Conservation (phyloP, 2,329 filamentous ascomycete species). For the Fusarium sublunatum region DNA sequence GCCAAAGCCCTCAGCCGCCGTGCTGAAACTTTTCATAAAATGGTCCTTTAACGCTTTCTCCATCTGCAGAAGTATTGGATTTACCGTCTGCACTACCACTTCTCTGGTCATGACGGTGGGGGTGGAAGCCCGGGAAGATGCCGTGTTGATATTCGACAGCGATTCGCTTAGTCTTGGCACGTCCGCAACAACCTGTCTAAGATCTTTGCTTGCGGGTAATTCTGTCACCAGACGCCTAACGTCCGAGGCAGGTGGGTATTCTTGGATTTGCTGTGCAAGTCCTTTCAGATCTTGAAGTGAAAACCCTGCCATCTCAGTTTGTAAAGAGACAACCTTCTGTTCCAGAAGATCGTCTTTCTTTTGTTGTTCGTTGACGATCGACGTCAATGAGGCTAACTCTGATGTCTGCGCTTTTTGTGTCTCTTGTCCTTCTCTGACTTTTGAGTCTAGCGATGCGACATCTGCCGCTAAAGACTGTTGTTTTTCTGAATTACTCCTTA, state of each 20-base stretch:
- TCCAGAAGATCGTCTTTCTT: conserved; percentile 9
- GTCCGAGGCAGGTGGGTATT: conserved; percentile 13
- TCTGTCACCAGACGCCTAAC: conserved; percentile 15
- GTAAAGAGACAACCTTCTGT: conserved; percentile 7
- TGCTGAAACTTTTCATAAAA: conserved; percentile 2
- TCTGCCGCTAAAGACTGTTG: conserved; percentile 9
- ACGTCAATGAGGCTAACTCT: conserved; percentile 6
- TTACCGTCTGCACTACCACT: conserved; percentile 18
- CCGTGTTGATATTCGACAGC: neutral
- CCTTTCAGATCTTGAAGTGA: conserved; percentile 10
- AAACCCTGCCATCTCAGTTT: neutral
- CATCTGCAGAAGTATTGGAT: conserved; percentile 11
- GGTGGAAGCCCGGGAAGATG: neutral
- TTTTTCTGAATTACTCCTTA: conserved; percentile 1
- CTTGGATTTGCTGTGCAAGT: conserved; percentile 6
- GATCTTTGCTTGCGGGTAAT: conserved; percentile 13
- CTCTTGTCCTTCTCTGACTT: neutral
- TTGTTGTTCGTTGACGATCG: conserved; percentile 9
- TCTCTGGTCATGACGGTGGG: conserved; percentile 17
- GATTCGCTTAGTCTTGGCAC: conserved; percentile 12
- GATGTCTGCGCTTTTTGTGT: neutral
- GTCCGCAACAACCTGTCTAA: conserved; percentile 13
- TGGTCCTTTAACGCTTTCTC: conserved; percentile 18
- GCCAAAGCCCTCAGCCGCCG: conserved; percentile 29
- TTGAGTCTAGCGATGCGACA: conserved; percentile 6